phyloP scores from a whole-genome alignment of 2,329 filamentous ascomycete species.

The Trichophyton rubrum region DNA sequence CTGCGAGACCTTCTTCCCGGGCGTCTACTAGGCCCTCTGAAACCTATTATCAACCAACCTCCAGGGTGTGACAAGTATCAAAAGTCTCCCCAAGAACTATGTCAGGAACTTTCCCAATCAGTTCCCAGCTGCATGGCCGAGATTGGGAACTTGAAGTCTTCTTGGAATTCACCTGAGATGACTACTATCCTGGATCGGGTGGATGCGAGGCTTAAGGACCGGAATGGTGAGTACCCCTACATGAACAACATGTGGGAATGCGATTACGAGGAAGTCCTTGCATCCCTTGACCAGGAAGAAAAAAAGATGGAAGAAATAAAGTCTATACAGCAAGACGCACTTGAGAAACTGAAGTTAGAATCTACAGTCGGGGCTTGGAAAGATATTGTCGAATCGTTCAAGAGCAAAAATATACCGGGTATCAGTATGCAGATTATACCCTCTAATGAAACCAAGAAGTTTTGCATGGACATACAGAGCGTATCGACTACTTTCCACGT shows the following conservation, averaged over 20 bases:
- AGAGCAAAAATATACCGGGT: slow-evolving; percentile 18
- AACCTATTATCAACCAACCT: slow-evolving; percentile 26
- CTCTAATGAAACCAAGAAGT: slow-evolving; percentile 15
- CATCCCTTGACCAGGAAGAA: slow-evolving; percentile 22
- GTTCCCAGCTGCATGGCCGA: slow-evolving; percentile 26
- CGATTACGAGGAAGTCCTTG: slow-evolving; percentile 28
- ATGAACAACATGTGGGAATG: slow-evolving; percentile 29
- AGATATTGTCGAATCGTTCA: slow-evolving; percentile 23
- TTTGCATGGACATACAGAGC: slow-evolving; percentile 21
- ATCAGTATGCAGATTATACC: slow-evolving; percentile 20
- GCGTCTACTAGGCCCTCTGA: slow-evolving; percentile 29
- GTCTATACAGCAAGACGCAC: slow-evolving; percentile 19
- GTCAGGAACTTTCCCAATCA: slow-evolving; percentile 24
- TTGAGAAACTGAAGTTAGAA: slow-evolving; percentile 19
- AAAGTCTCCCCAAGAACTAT: slow-evolving; percentile 26
- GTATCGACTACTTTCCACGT: slow-evolving; percentile 27
- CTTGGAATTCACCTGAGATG: slow-evolving; percentile 32
- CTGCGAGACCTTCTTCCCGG: slow-evolving; percentile 32
- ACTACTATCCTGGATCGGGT: slow-evolving; percentile 28
- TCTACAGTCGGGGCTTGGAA: slow-evolving; percentile 24
- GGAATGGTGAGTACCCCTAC: slow-evolving; percentile 26
- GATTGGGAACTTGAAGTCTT: slow-evolving; percentile 27
- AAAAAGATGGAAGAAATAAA: slow-evolving; percentile 18
- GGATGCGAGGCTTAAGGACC: slow-evolving; percentile 26
- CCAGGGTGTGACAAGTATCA: slow-evolving; percentile 17